phyloP scores from a whole-genome alignment of 2,329 filamentous ascomycete genomes.

The Epichloe hybrida region DNA sequence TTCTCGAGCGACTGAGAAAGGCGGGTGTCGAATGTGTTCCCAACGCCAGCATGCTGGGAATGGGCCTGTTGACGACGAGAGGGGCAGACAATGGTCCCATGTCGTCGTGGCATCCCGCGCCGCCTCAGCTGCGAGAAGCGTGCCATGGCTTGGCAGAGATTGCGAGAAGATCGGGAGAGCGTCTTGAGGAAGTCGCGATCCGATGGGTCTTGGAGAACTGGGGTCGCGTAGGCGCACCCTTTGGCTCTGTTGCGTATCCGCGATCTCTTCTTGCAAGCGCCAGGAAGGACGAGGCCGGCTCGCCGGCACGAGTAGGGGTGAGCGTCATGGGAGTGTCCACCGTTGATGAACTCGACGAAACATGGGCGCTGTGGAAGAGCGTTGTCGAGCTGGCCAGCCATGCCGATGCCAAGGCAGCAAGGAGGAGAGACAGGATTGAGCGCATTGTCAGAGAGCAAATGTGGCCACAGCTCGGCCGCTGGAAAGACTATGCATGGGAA shows the following conservation, averaged over 20 bases:
- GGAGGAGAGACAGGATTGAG: slow-evolving; percentile 19
- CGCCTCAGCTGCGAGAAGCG: slow-evolving; percentile 50
- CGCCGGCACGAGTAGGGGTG: slow-evolving; percentile 30
- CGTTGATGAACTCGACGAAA: slow-evolving; percentile 50
- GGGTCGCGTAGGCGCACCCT: slow-evolving; percentile 32
- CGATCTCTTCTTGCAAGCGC: not conserved
- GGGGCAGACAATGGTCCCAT: slow-evolving; percentile 70
- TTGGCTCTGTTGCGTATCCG: slow-evolving; percentile 22
- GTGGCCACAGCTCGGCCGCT: slow-evolving; percentile 43
- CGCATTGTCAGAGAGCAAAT: slow-evolving; percentile 29
- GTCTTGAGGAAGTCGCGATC: slow-evolving; percentile 71
- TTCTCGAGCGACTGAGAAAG: slow-evolving; percentile 44
- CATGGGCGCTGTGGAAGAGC: slow-evolving; percentile 42
- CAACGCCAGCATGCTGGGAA: slow-evolving; percentile 84
- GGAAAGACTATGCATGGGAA: slow-evolving; percentile 52
- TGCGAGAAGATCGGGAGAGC: slow-evolving; percentile 51
- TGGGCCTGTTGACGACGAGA: slow-evolving; percentile 71
- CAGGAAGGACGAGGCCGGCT: slow-evolving; percentile 3
- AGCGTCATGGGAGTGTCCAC: slow-evolving; percentile 54
- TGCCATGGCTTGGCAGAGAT: slow-evolving; percentile 50
- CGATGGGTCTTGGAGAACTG: slow-evolving; percentile 62
- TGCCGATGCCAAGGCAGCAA: slow-evolving; percentile 17
- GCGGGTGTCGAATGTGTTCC: slow-evolving; percentile 73
- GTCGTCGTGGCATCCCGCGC: slow-evolving; percentile 79
- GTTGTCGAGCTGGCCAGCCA: slow-evolving; percentile 31